These are phyloP conservation scores for Tetradesmus lagerheimii DNA, from an alignment of 139 green algal genomes.

Conservation along the genomic window DNA sequence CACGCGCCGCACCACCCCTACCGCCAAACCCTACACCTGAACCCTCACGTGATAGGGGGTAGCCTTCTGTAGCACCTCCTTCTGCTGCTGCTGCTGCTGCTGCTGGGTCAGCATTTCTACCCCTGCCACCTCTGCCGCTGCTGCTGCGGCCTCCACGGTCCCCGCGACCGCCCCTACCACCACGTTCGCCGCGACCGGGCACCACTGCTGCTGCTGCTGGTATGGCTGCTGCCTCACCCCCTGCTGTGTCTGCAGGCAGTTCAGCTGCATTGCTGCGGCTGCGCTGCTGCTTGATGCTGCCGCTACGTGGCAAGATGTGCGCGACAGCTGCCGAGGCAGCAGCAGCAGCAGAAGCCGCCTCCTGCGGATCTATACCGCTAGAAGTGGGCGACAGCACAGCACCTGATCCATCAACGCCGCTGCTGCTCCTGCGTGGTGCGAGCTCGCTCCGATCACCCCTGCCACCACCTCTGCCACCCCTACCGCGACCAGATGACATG, in stretches of 20 bases:
- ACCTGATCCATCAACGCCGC: constrained; percentile 13
- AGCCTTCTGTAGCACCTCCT: neutral
- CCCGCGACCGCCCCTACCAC: neutral
- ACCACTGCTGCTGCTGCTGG: constrained; percentile 20
- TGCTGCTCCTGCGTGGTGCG: neutral
- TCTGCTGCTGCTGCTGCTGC: neutral
- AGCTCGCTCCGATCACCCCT: neutral
- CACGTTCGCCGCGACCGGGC: neutral
- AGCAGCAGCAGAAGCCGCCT: constrained; percentile 11
- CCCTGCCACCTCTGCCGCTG: neutral
- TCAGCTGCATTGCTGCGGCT: neutral
- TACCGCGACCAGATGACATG: neutral
- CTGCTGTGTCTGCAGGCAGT: neutral
- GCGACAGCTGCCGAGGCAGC: constrained; percentile 28
- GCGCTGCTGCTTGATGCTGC: neutral
- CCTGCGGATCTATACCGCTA: constrained; percentile 14
- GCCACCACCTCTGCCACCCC: neutral
- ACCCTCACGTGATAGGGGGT: neutral
- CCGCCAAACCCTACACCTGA: constrained; percentile 4
- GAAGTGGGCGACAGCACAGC: neutral
- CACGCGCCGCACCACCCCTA: neutral
- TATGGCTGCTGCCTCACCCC: neutral
- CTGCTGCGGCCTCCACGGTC: neutral
- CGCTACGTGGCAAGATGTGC: neutral
- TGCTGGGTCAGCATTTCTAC: neutral